Conservation (phyloP, 2,329 filamentous ascomycete genomes). For the Neospermospora avenae region DNA sequence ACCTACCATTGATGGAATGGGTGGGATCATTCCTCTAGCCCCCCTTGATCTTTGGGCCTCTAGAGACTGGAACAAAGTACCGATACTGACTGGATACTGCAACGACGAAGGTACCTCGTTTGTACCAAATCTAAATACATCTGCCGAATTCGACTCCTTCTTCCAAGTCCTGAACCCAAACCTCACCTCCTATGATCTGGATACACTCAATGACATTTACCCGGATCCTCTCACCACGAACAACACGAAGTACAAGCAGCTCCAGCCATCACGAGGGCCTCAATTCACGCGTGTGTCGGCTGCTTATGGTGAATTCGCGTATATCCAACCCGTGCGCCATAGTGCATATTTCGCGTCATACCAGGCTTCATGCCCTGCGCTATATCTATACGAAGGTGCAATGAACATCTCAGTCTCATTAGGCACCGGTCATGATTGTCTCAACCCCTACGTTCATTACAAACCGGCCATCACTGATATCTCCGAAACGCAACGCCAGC, state of each 20-base stretch:
- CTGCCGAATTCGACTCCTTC: background rate
- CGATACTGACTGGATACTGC: background rate
- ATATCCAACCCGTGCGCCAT: background rate
- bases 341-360: background rate
- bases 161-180: background rate
- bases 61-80: background rate
- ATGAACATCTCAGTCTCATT: background rate
- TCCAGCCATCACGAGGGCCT: background rate
- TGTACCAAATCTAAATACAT: background rate
- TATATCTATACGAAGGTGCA: background rate
- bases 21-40: background rate
- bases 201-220: background rate
- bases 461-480: background rate
- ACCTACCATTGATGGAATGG: background rate
- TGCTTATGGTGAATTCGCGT: background rate
- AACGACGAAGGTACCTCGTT: background rate
- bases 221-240: background rate
- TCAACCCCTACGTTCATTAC: background rate
- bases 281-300: background rate
- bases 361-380: background rate
- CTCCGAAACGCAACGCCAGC: background rate
- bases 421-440: background rate
- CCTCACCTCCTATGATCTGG: background rate
- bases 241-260: background rate
- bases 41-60: background rate